These are phyloP conservation scores for Platanthera guangdongensis DNA, from an alignment of 106 monocot species.

Conservation along the genomic window DNA sequence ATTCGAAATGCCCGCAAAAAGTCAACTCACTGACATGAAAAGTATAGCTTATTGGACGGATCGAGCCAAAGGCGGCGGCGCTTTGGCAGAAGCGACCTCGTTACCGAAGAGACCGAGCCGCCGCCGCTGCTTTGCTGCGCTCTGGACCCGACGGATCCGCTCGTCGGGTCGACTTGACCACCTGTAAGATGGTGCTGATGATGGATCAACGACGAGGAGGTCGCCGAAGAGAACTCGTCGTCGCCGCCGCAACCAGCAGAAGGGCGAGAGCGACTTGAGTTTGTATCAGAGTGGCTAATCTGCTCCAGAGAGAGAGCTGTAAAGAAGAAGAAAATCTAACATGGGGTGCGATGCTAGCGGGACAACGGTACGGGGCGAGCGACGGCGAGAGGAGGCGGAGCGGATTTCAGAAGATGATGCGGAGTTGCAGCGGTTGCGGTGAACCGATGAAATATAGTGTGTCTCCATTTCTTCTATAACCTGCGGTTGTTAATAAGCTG, in stretches of 20 bases:
- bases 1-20: background rate
- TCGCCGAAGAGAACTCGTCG: background rate
- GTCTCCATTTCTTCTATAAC: too few species aligned
- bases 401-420: background rate
- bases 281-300: background rate
- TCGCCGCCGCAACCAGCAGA: background rate
- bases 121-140: conserved; percentile 1
- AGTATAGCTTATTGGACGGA: conserved; percentile 32
- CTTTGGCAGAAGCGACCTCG: conserved; percentile 20
- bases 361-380: background rate
- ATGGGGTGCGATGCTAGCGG: background rate
- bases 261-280: background rate
- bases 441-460: too few species aligned
- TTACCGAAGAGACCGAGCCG: conserved; percentile 16
- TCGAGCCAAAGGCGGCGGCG: conserved; percentile 25
- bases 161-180: background rate
- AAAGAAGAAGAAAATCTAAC: background rate
- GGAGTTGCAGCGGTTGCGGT: too few species aligned
- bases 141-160: background rate
- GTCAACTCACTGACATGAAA: conserved; percentile 20
- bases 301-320: background rate
- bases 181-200: conserved; percentile 2
- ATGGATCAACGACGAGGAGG: conserved; percentile 22
- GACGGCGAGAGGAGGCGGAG: background rate
- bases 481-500: too few species aligned